These are phyloP conservation scores for Pythium aquatile DNA, from an alignment of 352 stramenopile genomes.

Conservation along the genomic window DNA sequence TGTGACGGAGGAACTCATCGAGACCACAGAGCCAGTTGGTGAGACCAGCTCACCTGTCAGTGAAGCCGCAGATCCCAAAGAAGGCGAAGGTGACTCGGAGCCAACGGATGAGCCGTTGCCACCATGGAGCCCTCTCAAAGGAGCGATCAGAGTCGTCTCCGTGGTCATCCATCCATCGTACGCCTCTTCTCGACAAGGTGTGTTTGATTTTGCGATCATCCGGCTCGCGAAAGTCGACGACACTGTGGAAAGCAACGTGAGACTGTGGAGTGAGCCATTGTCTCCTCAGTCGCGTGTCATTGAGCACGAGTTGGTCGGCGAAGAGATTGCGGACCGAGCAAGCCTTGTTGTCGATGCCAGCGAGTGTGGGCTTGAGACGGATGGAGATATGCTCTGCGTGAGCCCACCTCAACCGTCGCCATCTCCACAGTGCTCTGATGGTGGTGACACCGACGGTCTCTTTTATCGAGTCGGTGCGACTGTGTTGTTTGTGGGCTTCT, in stretches of 20 bases:
- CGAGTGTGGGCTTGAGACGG: not conserved
- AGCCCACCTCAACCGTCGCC: not conserved
- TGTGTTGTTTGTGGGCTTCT: conserved; percentile 20
- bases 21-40: not conserved
- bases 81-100: no score
- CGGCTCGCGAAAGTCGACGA: not conserved
- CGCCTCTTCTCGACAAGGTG: not conserved
- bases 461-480: conserved; percentile 14
- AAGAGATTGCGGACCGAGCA: not conserved
- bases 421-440: not conserved
- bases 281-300: conserved; percentile 8
- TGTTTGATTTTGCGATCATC: conserved; percentile 26
- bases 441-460: conserved; percentile 3
- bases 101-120: not conserved
- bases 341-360: conserved; percentile 12
- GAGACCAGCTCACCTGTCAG: not conserved
- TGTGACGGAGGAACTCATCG: not conserved
- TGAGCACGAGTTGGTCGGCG: conserved; percentile 5
- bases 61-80: not conserved
- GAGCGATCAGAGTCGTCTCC: not conserved
- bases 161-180: conserved; percentile 15
- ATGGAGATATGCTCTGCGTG: conserved; percentile 8
- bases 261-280: conserved; percentile 3
- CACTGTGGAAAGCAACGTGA: not conserved
- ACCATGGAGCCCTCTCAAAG: not conserved